Base-by-base conservation (phyloP, 768 basidiomycete species). In the Leucogyrophana mollusca region DNA sequence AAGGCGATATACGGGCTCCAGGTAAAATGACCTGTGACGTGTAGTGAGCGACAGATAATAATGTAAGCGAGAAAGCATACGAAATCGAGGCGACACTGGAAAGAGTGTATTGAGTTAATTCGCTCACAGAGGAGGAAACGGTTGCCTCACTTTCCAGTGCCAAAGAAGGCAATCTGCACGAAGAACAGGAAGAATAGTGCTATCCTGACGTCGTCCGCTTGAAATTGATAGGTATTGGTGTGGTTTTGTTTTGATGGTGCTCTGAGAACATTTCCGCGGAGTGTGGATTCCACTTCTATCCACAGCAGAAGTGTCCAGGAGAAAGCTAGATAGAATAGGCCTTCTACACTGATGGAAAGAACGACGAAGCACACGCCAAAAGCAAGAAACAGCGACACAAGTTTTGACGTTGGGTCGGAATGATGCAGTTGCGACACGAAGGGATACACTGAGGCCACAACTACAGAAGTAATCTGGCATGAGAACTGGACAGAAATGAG, bases 101-200 rank as follows among this genome's bases (percentile, higher is more conserved):
- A 13, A 42, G 4, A 30, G 21, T 39, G 30, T 40, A 42, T 45
- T 39, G 45, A 16, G 13, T 1, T 11, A 30, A 30, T 6, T 30
- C 27, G 13, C 21, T 13, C 14, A 42, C 8, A 38, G 36, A 25
- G 8, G 38, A 34, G 13, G 11, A 20, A 4, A 20, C 14, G 43
- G 5, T 36, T 1, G 9, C 73, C 86, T 55, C 66, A 87, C 85
- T 87, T 90, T 70, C 87, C 87, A 30, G 80, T 88, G 7, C 90
- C 90, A 58, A 90, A 91, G 65, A 91, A 92, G 2, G 83, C 90
- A 34, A 90, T 79, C 56, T 94, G 90, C 6, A 92, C 83, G 54
- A 93, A 90, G 63, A 89, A 89, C 49, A 94, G 64, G 66, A 92
- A 92, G 61, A 90, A 88, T 17, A 92, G 52, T 1, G 85, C 88